phyloP scores from a whole-genome alignment of 2,329 filamentous ascomycete species.

The Pseudomassariella vexata region DNA sequence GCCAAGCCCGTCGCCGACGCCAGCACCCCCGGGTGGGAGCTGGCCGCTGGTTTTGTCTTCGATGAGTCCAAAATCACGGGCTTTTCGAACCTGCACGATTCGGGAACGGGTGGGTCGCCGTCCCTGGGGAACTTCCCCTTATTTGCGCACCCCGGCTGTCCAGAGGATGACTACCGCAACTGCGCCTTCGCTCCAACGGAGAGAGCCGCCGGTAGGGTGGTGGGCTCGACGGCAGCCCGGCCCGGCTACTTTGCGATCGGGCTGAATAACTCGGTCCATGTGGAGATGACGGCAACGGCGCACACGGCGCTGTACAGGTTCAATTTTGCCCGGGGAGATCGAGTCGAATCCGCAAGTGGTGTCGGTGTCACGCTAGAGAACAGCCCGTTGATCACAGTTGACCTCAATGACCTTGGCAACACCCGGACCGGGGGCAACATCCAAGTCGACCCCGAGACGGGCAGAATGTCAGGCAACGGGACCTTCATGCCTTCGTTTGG shows the following conservation, averaged over 20 bases:
- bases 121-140: slow-evolving; percentile 49
- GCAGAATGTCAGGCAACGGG: slow-evolving; percentile 54
- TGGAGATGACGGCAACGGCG: slow-evolving; percentile 57
- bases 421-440: slow-evolving; percentile 45
- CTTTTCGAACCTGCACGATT: slow-evolving; percentile 28
- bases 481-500: slow-evolving; percentile 57
- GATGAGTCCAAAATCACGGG: slow-evolving; percentile 23
- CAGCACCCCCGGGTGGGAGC: slow-evolving; percentile 18
- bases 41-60: slow-evolving; percentile 25
- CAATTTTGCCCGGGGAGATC: slow-evolving; percentile 37
- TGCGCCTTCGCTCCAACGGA: slow-evolving; percentile 45
- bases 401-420: slow-evolving; percentile 51
- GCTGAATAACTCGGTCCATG: slow-evolving; percentile 48
- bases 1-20: slow-evolving; percentile 26
- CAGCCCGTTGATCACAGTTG: slow-evolving; percentile 53
- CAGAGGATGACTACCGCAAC: slow-evolving; percentile 35
- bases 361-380: slow-evolving; percentile 23
- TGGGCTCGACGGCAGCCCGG: slow-evolving; percentile 43
- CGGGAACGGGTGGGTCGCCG: slow-evolving; percentile 26
- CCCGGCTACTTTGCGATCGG: slow-evolving; percentile 56
- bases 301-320: slow-evolving; percentile 57
- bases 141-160: slow-evolving; percentile 44
- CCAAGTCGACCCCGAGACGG: slow-evolving; percentile 41
- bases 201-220: slow-evolving; percentile 41
- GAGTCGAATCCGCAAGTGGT: too few species aligned